phyloP scores from a whole-genome alignment of 768 basidiomycete genomes.

The Tulasnella sp. region DNA sequence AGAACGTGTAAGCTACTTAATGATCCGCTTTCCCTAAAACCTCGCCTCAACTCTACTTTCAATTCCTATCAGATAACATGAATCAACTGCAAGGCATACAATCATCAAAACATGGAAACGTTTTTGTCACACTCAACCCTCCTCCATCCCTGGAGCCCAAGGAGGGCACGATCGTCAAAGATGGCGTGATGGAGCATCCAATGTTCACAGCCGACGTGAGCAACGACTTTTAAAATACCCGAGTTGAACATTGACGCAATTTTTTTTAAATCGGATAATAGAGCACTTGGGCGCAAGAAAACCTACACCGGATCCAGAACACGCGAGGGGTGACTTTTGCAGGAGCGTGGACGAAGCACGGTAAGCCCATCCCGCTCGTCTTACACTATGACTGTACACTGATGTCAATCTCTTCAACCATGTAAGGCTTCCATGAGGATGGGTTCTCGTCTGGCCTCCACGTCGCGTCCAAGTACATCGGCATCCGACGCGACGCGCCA shows the following conservation, averaged over 20 bases:
- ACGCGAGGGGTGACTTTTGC: constrained; percentile 50
- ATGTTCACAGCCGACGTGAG: constrained; percentile 45
- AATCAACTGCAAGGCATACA: constrained; percentile 63
- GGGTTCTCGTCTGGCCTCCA: constrained; percentile 45
- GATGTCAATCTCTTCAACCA: neutral
- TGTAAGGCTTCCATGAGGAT: constrained; percentile 74
- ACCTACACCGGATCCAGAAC: constrained; percentile 50
- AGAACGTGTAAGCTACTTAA: constrained; percentile 40
- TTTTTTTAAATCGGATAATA: neutral
- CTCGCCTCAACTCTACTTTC: neutral
- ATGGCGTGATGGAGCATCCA: constrained; percentile 59
- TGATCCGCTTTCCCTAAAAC: neutral
- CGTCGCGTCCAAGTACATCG: constrained; percentile 24
- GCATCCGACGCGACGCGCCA: too few species aligned
- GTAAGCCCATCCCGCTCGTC: neutral
- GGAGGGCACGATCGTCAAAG: constrained; percentile 33
- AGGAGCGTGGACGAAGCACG: constrained; percentile 61
- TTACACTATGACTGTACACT: neutral
- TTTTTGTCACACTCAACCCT: constrained; percentile 65
- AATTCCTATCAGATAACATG: constrained; percentile 46
- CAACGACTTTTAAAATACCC: neutral
- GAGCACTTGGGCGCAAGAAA: constrained; percentile 34
- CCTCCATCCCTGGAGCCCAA: constrained; percentile 45
- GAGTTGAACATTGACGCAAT: neutral
- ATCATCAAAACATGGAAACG: constrained; percentile 43